Conservation (phyloP, 2,329 filamentous ascomycete genomes). For the Arthrobotrys entomopaga region DNA sequence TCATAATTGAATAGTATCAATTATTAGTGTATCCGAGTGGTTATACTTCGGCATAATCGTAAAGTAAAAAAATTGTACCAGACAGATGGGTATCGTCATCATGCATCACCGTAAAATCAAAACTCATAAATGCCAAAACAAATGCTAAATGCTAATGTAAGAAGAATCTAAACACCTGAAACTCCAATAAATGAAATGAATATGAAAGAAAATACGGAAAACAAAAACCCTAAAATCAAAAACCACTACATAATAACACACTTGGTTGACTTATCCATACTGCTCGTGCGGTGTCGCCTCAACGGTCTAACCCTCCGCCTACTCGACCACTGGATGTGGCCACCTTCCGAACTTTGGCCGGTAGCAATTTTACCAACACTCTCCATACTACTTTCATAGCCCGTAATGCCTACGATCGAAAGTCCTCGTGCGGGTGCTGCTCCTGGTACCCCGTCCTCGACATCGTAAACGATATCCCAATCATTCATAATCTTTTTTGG, state of each 20-base stretch:
- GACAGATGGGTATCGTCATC: no score
- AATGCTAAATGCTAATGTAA: neutral
- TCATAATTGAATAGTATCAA: no score
- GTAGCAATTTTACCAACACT: neutral
- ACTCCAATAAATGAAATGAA: no score
- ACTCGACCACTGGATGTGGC: conserved; percentile 32
- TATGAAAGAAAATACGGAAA: conserved; percentile 4
- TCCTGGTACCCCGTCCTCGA: conserved; percentile 15
- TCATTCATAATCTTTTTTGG: conserved; percentile 43
- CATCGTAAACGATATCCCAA: conserved; percentile 51
- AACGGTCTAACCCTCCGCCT: neutral
- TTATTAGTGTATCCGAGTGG: no score
- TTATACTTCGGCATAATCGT: no score
- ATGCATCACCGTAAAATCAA: no score
- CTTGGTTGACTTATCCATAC: neutral
- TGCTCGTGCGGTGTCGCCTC: neutral
- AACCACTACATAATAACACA: conserved; percentile 29
- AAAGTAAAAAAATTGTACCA: no score
- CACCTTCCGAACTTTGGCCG: neutral
- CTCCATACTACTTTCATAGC: conserved; percentile 19
- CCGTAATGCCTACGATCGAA: neutral
- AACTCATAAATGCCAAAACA: neutral
- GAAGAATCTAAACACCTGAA: neutral
- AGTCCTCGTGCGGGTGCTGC: neutral
- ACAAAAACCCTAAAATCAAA: conserved; percentile 1